phyloP scores from a whole-genome alignment of 1,284 basidiomycete species.

The Cryptococcus jaspeensis region DNA sequence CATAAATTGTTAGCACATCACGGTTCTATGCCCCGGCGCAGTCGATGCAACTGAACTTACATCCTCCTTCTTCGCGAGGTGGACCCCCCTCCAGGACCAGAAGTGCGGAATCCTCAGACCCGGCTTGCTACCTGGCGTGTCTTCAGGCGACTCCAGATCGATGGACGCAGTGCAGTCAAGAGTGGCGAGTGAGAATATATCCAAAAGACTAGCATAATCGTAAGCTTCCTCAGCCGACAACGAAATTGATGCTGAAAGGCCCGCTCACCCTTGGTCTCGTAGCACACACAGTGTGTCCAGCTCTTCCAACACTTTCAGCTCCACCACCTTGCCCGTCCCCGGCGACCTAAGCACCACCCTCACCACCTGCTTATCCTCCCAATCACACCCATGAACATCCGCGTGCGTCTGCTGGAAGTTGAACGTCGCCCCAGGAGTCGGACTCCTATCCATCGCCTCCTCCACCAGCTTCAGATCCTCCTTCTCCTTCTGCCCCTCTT shows the following conservation, averaged over 20 bases:
- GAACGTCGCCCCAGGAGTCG: background rate
- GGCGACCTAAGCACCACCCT: constrained; percentile 29
- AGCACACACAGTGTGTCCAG: constrained; percentile 29
- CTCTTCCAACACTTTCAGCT: constrained; percentile 33
- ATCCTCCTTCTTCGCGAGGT: constrained; percentile 26
- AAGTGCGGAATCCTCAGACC: constrained; percentile 22
- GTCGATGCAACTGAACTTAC: constrained; percentile 14
- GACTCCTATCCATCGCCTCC: constrained; percentile 7
- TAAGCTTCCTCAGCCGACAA: background rate
- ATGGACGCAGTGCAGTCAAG: constrained; percentile 19
- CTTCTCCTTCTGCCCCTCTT: constrained; percentile 31
- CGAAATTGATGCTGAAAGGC: background rate
- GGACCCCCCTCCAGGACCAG: constrained; percentile 39
- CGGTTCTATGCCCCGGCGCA: background rate
- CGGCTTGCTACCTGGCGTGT: constrained; percentile 14
- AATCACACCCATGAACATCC: background rate
- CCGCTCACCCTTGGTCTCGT: constrained; percentile 40
- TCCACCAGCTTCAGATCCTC: constrained; percentile 33
- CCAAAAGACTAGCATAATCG: constrained; percentile 29
- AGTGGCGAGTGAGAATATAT: constrained; percentile 30
- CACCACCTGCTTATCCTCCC: background rate
- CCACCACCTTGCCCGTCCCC: constrained; percentile 32
- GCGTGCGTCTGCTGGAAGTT: background rate
- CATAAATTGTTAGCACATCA: background rate
- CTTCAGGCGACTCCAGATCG: constrained; percentile 21